phyloP scores from a whole-genome alignment of 495 filamentous ascomycete genomes.

The Xylaria nigripes region DNA sequence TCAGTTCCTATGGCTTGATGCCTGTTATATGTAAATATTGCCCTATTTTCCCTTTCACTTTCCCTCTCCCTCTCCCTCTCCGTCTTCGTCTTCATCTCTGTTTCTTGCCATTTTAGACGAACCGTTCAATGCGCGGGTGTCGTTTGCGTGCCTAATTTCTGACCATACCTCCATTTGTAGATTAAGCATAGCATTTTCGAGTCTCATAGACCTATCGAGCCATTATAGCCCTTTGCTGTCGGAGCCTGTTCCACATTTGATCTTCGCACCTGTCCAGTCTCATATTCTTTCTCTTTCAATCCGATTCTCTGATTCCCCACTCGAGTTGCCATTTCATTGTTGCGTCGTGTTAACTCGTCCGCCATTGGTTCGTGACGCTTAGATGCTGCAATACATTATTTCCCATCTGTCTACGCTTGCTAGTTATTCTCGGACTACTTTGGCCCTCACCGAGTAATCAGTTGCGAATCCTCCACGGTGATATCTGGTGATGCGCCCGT shows the following conservation, averaged over 20 bases:
- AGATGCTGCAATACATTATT: background rate
- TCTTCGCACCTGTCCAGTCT: background rate
- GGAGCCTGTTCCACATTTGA: background rate
- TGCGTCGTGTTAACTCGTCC: background rate
- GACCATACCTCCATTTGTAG: background rate
- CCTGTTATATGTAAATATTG: background rate
- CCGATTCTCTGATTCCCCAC: background rate
- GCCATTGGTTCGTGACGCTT: background rate
- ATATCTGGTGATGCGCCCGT: background rate
- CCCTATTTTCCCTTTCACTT: background rate
- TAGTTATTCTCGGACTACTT: background rate
- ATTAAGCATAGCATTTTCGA: background rate
- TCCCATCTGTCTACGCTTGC: background rate
- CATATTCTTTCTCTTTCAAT: background rate
- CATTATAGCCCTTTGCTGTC: background rate
- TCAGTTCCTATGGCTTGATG: background rate
- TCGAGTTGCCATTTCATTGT: background rate
- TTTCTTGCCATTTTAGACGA: background rate
- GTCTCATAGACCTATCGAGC: background rate
- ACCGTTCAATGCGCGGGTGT: background rate
- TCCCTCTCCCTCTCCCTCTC: background rate
- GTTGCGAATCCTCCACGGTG: background rate
- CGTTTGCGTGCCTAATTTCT: background rate
- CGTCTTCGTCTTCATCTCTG: background rate
- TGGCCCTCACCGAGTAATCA: background rate